Conservation (phyloP, 2,329 filamentous ascomycete genomes). For the Fusarium avenaceum region DNA sequence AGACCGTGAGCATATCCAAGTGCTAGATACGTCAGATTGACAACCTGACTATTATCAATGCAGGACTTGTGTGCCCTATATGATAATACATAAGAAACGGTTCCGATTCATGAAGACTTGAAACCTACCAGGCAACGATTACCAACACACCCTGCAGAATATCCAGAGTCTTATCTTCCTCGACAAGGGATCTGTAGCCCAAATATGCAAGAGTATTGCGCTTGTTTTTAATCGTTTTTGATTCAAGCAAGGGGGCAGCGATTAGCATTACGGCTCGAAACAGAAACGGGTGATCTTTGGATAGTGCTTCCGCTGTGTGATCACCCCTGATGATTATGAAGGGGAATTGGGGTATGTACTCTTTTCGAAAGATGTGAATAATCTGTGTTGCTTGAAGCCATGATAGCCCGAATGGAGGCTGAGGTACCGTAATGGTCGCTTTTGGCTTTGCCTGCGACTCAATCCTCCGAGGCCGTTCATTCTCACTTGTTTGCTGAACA, state of each 20-base stretch:
- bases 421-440: not conserved
- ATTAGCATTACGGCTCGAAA: conserved; percentile 57
- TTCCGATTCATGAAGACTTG: too few species aligned
- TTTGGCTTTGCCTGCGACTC: not conserved
- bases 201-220: conserved; percentile 59
- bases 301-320: conserved; percentile 50
- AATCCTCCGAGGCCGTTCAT: not conserved
- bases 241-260: conserved; percentile 50
- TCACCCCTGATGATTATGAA: conserved; percentile 54
- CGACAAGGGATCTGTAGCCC: conserved; percentile 58
- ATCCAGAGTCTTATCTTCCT: conserved; percentile 58
- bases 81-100: not conserved
- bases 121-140: conserved; percentile 60
- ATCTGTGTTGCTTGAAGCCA: conserved; percentile 57
- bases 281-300: conserved; percentile 55
- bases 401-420: conserved; percentile 54
- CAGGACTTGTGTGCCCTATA: conserved; percentile 54
- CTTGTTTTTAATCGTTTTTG: conserved; percentile 56
- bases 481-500: not conserved
- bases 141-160: conserved; percentile 62
- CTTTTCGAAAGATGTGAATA: conserved; percentile 52
- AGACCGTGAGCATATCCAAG: conserved; percentile 59
- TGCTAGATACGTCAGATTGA: conserved; percentile 57
- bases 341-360: conserved; percentile 55
- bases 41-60: conserved; percentile 54